Conservation (phyloP, 192 early-diverging fungal genomes). For the Backusella circina region DNA sequence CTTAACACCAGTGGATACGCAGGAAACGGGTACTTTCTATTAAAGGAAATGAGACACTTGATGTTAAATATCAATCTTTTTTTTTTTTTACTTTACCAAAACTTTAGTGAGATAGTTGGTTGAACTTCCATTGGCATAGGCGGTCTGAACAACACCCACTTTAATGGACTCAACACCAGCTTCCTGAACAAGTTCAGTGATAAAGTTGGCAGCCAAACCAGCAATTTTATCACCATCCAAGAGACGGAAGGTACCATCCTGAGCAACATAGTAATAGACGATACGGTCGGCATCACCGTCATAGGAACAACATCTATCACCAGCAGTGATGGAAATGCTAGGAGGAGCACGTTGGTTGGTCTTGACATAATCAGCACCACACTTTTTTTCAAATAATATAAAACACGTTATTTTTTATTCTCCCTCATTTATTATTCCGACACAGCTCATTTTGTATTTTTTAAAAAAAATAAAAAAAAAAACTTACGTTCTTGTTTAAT, state of each 20-base stretch:
- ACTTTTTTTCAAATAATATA: slow-evolving; percentile 38
- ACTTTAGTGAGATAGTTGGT: slow-evolving; percentile 88
- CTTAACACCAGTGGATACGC: slow-evolving; percentile 97
- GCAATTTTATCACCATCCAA: slow-evolving; percentile 99
- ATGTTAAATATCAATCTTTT: neutral
- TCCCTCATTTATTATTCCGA: neutral
- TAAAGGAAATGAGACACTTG: neutral
- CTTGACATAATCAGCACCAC: slow-evolving; percentile 99
- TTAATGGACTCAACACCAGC: slow-evolving; percentile 75
- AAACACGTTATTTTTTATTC: neutral
- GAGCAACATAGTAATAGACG: slow-evolving; percentile 85
- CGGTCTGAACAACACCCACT: slow-evolving; percentile 98
- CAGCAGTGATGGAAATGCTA: slow-evolving; percentile 58
- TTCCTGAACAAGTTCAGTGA: slow-evolving; percentile 84
- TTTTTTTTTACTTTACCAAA: slow-evolving; percentile 50
- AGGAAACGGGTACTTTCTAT: slow-evolving; percentile 90
- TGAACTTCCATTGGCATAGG: slow-evolving; percentile 98
- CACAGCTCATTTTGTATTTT: neutral
- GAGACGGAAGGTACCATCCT: slow-evolving; percentile 77
- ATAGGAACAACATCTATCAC: slow-evolving; percentile 82
- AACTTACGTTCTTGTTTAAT: slow-evolving; percentile 79
- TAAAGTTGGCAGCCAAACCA: slow-evolving; percentile 88
- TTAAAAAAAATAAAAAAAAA: neutral
- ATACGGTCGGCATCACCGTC: slow-evolving; percentile 99
- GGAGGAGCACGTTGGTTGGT: slow-evolving; percentile 76